Evolutionary conservation across 805 yeast genomes (phyloP).

Genomic region (Ogataea kodamae): DNA sequence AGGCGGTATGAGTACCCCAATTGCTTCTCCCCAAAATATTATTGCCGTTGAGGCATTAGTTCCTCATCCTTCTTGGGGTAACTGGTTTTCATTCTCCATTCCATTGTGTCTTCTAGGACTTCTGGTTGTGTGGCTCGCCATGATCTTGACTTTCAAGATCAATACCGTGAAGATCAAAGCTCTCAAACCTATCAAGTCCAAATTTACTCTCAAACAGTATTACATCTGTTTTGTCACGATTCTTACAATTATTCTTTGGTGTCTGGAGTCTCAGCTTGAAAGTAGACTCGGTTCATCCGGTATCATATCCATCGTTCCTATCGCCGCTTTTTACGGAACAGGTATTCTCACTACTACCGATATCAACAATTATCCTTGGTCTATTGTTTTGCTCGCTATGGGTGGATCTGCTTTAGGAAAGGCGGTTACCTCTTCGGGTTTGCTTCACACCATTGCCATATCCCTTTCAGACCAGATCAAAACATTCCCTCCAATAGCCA

Average conservation of each 20-base stretch:
- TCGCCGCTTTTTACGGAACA: conserved; percentile 47
- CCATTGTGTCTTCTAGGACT: conserved; percentile 44
- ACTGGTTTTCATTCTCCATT: conserved; percentile 51
- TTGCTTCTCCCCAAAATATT: conserved; percentile 54
- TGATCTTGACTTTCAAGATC: conserved; percentile 53
- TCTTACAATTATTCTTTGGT: conserved; percentile 47
- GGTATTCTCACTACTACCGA: conserved; percentile 47
- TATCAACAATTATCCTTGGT: conserved; percentile 52
- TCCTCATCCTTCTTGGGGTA: conserved; percentile 55
- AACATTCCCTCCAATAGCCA: conserved; percentile 41
- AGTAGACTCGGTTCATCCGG: conserved; percentile 47
- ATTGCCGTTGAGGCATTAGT: conserved; percentile 50
- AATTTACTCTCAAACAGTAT: conserved; percentile 42
- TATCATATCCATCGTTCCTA: conserved; percentile 45
- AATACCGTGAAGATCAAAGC: conserved; percentile 45
- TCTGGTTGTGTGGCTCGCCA: conserved; percentile 43
- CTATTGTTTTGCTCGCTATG: conserved; percentile 52
- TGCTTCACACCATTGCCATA: conserved; percentile 43
- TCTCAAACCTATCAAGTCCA: conserved; percentile 44
- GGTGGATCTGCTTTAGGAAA: conserved; percentile 54
- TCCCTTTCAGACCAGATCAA: conserved; percentile 41
- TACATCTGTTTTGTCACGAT: conserved; percentile 41
- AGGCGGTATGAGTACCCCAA: conserved; percentile 56
- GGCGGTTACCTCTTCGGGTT: conserved; percentile 48
- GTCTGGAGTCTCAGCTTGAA: conserved; percentile 41